Evolutionary conservation across 768 basidiomycete genomes (phyloP).

Genomic region (Russula vinacea): DNA sequence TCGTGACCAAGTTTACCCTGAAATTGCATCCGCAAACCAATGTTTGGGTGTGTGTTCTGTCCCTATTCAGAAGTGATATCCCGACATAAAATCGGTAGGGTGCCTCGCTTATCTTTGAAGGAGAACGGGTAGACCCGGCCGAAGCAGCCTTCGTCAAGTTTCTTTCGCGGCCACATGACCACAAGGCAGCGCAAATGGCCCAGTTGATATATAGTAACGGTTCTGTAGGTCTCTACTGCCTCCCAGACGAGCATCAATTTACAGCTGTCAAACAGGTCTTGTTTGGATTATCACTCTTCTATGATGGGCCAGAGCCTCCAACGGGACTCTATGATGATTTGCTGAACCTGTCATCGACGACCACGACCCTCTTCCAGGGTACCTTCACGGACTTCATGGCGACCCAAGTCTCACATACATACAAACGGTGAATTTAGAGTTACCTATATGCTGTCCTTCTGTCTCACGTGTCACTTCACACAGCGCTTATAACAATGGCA

Average conservation of each 20-base stretch:
- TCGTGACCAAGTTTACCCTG: slow-evolving; percentile 23
- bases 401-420: slow-evolving; percentile 33
- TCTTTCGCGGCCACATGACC: slow-evolving; percentile 3
- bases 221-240: slow-evolving; percentile 38
- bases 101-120: slow-evolving; percentile 8
- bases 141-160: not conserved
- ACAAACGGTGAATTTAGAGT: slow-evolving; percentile 19
- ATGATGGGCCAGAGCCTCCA: slow-evolving; percentile 50
- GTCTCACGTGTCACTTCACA: slow-evolving; percentile 20
- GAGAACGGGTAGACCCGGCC: not conserved
- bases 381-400: slow-evolving; percentile 39
- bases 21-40: slow-evolving; percentile 15
- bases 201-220: slow-evolving; percentile 3
- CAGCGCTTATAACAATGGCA: slow-evolving; percentile 1
- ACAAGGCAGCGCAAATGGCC: slow-evolving; percentile 9
- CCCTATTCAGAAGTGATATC: not conserved
- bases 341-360: slow-evolving; percentile 40
- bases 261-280: slow-evolving; percentile 27
- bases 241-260: slow-evolving; percentile 24
- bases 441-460: not conserved
- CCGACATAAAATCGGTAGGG: not conserved
- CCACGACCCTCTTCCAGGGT: slow-evolving; percentile 38
- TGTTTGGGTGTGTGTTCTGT: slow-evolving; percentile 18
- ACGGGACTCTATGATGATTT: slow-evolving; percentile 48
- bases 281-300: slow-evolving; percentile 42